phyloP scores from a whole-genome alignment of 352 stramenopile genomes.

The Globisporangium okanoganense region DNA sequence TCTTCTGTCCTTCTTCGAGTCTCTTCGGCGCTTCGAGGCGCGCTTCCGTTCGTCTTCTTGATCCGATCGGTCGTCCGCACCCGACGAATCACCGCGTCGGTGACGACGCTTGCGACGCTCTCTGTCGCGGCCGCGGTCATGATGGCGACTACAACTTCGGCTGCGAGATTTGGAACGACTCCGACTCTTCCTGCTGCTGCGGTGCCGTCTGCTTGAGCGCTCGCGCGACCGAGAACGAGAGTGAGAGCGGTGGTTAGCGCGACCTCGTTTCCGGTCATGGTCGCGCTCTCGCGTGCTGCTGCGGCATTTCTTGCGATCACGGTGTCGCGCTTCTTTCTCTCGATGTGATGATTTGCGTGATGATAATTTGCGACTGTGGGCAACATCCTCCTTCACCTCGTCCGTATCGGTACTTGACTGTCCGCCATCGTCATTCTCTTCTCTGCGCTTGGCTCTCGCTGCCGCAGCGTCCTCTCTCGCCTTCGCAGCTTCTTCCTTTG shows the following conservation, averaged over 20 bases:
- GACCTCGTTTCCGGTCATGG: conserved; percentile 16
- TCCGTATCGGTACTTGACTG: not conserved
- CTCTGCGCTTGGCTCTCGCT: conserved; percentile 8
- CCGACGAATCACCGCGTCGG: conserved; percentile 16
- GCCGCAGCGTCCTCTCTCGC: conserved; percentile 7
- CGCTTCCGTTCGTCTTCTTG: conserved; percentile 9
- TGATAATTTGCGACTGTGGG: not conserved
- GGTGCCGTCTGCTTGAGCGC: conserved; percentile 18
- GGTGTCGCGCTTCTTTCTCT: conserved; percentile 6
- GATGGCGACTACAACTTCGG: conserved; percentile 23
- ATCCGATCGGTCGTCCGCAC: conserved; percentile 11
- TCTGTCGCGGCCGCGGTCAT: conserved; percentile 13
- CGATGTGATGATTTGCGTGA: not conserved
- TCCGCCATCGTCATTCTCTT: conserved; percentile 3
- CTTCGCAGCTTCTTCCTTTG: not conserved
- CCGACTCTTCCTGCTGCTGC: conserved; percentile 11
- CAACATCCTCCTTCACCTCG: not conserved
- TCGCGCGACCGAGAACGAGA: conserved; percentile 26
- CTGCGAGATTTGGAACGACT: conserved; percentile 26
- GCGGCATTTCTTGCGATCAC: conserved; percentile 1
- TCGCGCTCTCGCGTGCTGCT: conserved; percentile 13
- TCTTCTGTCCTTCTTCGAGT: conserved; percentile 4
- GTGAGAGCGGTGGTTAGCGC: conserved; percentile 19
- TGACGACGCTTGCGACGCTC: conserved; percentile 18
- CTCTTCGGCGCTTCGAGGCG: conserved; percentile 16